Conservation (phyloP, 1,284 basidiomycete species). For the Puccinia coronata region DNA sequence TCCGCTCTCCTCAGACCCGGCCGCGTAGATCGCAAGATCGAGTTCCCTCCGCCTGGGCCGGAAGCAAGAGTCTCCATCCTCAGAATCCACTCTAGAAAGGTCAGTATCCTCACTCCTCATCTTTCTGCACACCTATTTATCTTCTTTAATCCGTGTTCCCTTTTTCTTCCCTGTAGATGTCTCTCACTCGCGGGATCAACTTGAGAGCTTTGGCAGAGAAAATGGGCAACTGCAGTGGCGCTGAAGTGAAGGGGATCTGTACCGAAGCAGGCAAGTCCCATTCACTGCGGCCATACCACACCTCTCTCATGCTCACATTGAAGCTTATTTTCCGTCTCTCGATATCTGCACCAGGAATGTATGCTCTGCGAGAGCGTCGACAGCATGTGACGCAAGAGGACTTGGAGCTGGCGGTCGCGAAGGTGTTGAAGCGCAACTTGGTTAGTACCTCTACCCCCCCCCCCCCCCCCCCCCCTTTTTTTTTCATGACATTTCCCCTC, state of each 20-base stretch:
- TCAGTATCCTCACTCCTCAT: conserved; percentile 56
- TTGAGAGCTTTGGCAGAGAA: conserved; percentile 91
- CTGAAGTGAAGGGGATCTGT: conserved; percentile 96
- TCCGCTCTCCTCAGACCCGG: conserved; percentile 91
- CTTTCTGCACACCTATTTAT: not conserved
- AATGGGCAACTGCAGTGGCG: conserved; percentile 94
- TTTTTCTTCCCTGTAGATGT: conserved; percentile 69
- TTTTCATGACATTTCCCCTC: not conserved
- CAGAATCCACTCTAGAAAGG: conserved; percentile 94
- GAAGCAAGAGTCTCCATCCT: conserved; percentile 96
- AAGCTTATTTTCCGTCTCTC: not conserved
- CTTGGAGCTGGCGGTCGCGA: conserved; percentile 96
- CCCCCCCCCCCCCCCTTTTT: not conserved
- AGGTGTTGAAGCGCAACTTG: conserved; percentile 63
- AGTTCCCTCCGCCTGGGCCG: conserved; percentile 97
- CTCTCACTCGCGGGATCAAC: conserved; percentile 94
- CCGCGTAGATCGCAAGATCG: conserved; percentile 97
- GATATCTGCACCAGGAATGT: conserved; percentile 71
- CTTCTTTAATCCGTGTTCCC: not conserved
- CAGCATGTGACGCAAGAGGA: conserved; percentile 98
- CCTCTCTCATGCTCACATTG: too few relatives aligned
- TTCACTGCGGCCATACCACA: not conserved
- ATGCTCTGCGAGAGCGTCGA: conserved; percentile 87
- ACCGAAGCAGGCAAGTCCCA: conserved; percentile 80
- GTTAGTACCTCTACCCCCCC: not conserved